These are phyloP conservation scores for Erigeron canadensis DNA, from an alignment of 129 eudicot genomes.

Conservation along the genomic window DNA sequence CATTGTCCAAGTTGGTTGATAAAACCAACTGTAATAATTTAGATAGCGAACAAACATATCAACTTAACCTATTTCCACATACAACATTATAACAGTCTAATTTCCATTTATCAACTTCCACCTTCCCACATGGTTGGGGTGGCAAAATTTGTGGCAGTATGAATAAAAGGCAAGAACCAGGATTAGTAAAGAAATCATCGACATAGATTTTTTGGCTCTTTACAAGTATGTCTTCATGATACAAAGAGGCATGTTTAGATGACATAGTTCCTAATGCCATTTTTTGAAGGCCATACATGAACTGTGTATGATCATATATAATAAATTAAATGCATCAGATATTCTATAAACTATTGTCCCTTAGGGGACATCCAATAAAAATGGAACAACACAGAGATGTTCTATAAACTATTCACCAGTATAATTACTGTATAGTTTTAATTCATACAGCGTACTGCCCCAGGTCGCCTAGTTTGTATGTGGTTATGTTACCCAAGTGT, in stretches of 20 bases:
- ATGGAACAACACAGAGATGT: too few species aligned
- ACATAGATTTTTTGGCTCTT: background rate
- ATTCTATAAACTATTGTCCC: too few species aligned
- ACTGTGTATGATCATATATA: background rate
- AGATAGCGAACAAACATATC: background rate
- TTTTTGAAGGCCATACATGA: background rate
- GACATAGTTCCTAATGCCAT: background rate
- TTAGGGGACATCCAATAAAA: too few species aligned
- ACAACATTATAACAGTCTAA: background rate
- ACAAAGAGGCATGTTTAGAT: background rate
- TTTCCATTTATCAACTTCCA: background rate
- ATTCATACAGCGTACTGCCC: too few species aligned
- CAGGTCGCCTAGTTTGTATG: too few species aligned
- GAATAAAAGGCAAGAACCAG: background rate
- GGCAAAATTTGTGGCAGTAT: background rate
- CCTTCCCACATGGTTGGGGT: background rate
- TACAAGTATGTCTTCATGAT: background rate
- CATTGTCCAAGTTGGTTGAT: conserved; percentile 15
- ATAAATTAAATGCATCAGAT: background rate
- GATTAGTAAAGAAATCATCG: background rate
- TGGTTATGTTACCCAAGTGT: background rate
- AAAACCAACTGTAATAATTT: background rate
- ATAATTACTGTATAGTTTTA: background rate
- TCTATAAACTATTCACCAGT: background rate
- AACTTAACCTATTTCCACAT: background rate